Evolutionary conservation across 345 rosid species (phyloP).

Genomic region (Salix purpurea): DNA sequence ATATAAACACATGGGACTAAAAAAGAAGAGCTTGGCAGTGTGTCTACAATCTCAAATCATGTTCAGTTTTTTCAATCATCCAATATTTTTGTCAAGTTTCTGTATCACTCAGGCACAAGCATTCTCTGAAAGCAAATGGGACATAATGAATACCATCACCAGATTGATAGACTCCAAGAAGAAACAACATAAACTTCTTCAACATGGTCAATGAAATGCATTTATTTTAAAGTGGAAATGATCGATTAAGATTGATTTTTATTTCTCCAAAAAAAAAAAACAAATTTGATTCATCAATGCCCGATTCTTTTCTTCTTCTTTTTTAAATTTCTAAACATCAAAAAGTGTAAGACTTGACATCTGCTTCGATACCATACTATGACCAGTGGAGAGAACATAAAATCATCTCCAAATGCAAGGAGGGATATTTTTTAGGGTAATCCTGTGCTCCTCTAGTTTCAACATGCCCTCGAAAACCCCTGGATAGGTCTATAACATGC

Average conservation of each 20-base stretch:
- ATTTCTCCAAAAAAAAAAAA: neutral
- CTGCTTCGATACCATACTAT: neutral
- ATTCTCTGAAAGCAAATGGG: slow-evolving; percentile 7
- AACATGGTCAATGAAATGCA: neutral
- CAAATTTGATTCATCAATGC: neutral
- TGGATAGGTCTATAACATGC: neutral
- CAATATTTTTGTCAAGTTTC: neutral
- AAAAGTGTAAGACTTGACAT: neutral
- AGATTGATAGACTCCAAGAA: slow-evolving; percentile 2
- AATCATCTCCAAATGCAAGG: neutral
- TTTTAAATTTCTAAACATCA: too few species aligned
- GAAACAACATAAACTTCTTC: neutral
- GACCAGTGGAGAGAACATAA: neutral
- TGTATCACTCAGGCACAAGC: neutral
- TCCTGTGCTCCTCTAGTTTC: neutral
- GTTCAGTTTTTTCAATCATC: neutral
- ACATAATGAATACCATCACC: neutral
- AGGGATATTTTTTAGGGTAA: neutral
- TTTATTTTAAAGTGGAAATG: neutral
- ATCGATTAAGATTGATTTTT: too few species aligned
- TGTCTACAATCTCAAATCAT: neutral
- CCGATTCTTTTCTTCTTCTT: neutral
- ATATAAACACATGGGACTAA: neutral
- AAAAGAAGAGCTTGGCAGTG: neutral
- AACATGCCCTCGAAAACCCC: neutral